Percentiles rank a stretch among this genome's conserved stretches.
phyloP scores from a whole-genome alignment of 768 basidiomycete genomes.

The Agrocybe praecox region DNA sequence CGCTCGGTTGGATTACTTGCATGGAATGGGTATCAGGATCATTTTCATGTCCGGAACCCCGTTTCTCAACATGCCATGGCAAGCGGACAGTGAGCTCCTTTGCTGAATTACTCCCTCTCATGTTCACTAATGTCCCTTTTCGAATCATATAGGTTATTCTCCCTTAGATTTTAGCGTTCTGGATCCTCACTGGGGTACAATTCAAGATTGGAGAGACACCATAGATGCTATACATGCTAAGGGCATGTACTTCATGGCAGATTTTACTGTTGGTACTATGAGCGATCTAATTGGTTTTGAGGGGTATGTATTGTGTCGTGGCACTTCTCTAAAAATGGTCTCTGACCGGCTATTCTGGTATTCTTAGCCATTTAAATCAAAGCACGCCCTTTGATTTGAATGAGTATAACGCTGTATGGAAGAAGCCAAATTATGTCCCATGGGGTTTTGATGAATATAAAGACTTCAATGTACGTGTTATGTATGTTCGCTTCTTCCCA shows the following conservation, averaged over 20 bases:
- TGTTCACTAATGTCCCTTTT: slow-evolving; percentile 9
- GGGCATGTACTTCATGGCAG: slow-evolving; percentile 91
- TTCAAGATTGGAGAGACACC: slow-evolving; percentile 75
- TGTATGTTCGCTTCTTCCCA: slow-evolving; percentile 4
- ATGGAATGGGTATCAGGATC: slow-evolving; percentile 83
- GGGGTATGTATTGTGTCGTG: slow-evolving; percentile 46
- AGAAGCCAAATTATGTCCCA: slow-evolving; percentile 71
- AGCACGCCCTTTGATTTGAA: slow-evolving; percentile 79
- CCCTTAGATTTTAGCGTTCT: slow-evolving; percentile 88
- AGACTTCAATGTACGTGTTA: slow-evolving; percentile 66
- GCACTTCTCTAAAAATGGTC: slow-evolving; percentile 8
- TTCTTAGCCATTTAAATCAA: slow-evolving; percentile 67
- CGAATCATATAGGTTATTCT: slow-evolving; percentile 71
- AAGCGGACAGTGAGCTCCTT: slow-evolving; percentile 81
- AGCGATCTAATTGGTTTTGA: slow-evolving; percentile 84
- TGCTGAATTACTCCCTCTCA: neutral
- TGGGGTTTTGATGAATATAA: slow-evolving; percentile 88
- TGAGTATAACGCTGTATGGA: slow-evolving; percentile 78
- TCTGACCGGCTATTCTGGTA: slow-evolving; percentile 1
- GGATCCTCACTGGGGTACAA: slow-evolving; percentile 91
- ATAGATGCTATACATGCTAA: slow-evolving; percentile 78
- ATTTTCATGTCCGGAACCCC: slow-evolving; percentile 94
- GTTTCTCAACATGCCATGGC: slow-evolving; percentile 97
- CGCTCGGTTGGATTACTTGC: slow-evolving; percentile 79
- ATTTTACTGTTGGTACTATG: slow-evolving; percentile 96